These are phyloP conservation scores for Hymenoscyphus repandus DNA, from an alignment of 2,329 filamentous ascomycete genomes.

Conservation along the genomic window DNA sequence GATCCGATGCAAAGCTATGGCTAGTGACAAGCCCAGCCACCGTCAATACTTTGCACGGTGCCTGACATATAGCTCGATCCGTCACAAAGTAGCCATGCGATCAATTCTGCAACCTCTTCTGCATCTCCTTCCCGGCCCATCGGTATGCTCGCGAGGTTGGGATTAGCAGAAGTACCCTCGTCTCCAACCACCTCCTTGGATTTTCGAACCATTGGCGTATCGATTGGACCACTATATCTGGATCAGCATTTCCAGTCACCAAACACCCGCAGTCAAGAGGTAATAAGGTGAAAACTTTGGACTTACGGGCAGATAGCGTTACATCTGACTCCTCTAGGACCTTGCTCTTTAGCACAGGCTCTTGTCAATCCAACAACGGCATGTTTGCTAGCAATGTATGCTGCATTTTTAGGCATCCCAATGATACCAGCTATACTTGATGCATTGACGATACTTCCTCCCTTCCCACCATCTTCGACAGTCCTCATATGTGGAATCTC, in stretches of 20 bases:
- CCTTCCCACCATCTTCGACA: conserved; percentile 28
- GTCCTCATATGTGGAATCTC: conserved; percentile 38
- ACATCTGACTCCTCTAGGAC: conserved; percentile 12
- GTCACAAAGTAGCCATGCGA: conserved; percentile 14
- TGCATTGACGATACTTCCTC: conserved; percentile 53
- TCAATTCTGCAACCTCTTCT: conserved; percentile 27
- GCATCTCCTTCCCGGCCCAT: conserved; percentile 30
- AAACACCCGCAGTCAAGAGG: too few relatives aligned
- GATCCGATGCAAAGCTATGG: not conserved
- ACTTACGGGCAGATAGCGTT: conserved; percentile 18
- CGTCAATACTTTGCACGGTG: conserved; percentile 11
- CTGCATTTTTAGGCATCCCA: conserved; percentile 27
- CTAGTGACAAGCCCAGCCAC: conserved; percentile 7
- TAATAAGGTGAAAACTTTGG: not conserved
- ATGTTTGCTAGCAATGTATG: conserved; percentile 30
- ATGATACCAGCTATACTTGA: conserved; percentile 37
- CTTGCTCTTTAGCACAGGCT: conserved; percentile 29
- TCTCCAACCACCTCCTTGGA: not conserved
- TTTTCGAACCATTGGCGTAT: conserved; percentile 8
- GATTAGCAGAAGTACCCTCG: not conserved
- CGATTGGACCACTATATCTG: conserved; percentile 8
- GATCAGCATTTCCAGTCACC: not conserved
- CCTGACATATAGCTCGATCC: conserved; percentile 11
- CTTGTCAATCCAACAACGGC: conserved; percentile 30
- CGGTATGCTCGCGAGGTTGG: conserved; percentile 5